These are phyloP conservation scores for Cinnamomum micranthum DNA, from an alignment of 164 flowering plant genomes.

Conservation along the genomic window DNA sequence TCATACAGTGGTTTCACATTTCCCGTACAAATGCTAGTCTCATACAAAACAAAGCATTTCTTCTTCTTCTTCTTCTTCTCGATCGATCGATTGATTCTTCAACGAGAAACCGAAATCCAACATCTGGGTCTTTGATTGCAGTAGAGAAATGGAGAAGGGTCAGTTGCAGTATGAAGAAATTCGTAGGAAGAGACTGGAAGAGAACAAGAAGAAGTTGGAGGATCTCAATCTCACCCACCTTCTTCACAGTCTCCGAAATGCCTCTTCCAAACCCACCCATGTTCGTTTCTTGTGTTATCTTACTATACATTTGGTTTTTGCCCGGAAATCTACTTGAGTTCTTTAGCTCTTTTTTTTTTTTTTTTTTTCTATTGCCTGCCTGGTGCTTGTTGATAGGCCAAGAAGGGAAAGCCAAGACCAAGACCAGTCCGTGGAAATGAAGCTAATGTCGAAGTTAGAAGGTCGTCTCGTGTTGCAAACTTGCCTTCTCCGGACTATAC, in stretches of 20 bases:
- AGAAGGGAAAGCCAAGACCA: conserved; percentile 29
- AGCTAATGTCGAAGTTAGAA: conserved; percentile 29
- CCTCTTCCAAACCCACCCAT: conserved; percentile 28
- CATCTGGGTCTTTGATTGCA: background rate
- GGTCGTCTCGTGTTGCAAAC: conserved; percentile 48
- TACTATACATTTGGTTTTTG: too few species aligned
- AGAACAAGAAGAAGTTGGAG: conserved; percentile 58
- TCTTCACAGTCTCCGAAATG: conserved; percentile 26
- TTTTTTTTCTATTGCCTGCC: background rate
- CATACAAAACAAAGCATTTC: too few species aligned
- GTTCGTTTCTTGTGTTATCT: conserved; percentile 5
- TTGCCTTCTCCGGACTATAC: conserved; percentile 40
- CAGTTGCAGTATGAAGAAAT: conserved; percentile 34
- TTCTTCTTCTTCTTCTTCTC: background rate
- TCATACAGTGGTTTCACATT: too few species aligned
- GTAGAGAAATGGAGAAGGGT: background rate
- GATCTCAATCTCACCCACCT: conserved; percentile 46
- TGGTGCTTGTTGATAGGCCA: conserved; percentile 24
- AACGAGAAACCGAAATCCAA: background rate
- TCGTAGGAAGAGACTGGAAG: conserved; percentile 42
- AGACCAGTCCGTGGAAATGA: conserved; percentile 10
- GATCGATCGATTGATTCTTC: background rate
- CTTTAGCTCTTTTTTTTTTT: background rate
- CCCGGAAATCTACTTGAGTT: background rate
- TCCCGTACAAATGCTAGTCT: too few species aligned